Percentiles rank a stretch among this genome's conserved stretches.
These are phyloP conservation scores for Eurotiales sp. DNA, from an alignment of 2,329 filamentous ascomycete genomes.

Conservation along the genomic window DNA sequence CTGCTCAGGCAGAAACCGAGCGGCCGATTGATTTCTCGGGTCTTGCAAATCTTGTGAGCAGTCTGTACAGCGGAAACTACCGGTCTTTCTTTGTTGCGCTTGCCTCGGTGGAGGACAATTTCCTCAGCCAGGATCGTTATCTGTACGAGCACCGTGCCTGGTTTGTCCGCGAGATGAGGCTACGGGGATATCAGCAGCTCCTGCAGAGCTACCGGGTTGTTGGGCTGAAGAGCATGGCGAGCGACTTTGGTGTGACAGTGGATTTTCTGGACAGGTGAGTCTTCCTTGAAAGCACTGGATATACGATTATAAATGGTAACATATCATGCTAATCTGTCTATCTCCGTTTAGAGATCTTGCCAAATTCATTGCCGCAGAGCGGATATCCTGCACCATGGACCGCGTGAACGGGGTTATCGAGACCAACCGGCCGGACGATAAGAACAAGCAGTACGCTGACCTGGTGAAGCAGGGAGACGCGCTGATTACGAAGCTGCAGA, in stretches of 20 bases:
- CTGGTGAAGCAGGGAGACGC: slow-evolving; percentile 97
- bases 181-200: slow-evolving; percentile 93
- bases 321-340: slow-evolving; percentile 13
- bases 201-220: slow-evolving; percentile 97
- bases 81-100: slow-evolving; percentile 88
- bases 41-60: slow-evolving; percentile 81
- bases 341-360: slow-evolving; percentile 69
- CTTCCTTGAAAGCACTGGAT: no score
- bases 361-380: slow-evolving; percentile 91
- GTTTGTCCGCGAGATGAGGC: slow-evolving; percentile 98
- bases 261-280: slow-evolving; percentile 90
- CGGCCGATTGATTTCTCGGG: slow-evolving; percentile 83
- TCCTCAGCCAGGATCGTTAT: slow-evolving; percentile 91
- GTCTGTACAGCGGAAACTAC: slow-evolving; percentile 91
- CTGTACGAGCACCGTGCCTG: slow-evolving; percentile 92
- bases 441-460: slow-evolving; percentile 99
- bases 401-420: slow-evolving; percentile 95
- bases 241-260: slow-evolving; percentile 92
- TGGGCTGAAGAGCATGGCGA: slow-evolving; percentile 94
- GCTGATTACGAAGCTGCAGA: slow-evolving; percentile 97
- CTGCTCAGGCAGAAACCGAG: slow-evolving; percentile 70
- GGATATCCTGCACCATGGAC: slow-evolving; percentile 95
- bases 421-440: slow-evolving; percentile 95
- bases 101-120: slow-evolving; percentile 85
- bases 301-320: no score